A percentile compares a stretch with the other conserved stretches of the same genome.
Evolutionary conservation across 352 stramenopile species (phyloP).

Genomic region (Globisporangium emineosum): DNA sequence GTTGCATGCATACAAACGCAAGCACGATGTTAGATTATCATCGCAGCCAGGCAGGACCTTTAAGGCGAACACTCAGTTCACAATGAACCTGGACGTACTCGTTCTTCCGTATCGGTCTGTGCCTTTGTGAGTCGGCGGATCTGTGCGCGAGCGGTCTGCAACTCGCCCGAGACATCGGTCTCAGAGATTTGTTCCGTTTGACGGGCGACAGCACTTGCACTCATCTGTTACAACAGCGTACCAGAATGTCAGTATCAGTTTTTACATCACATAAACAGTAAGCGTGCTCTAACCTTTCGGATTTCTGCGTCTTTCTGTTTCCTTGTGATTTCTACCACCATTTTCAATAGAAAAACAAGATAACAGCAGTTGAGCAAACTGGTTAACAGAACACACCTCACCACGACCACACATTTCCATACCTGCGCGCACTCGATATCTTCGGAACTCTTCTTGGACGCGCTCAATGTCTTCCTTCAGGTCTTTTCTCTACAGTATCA

Average conservation of each 20-base stretch:
- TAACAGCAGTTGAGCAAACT: background rate
- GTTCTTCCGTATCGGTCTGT: conserved; percentile 70
- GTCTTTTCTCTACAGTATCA: conserved; percentile 58
- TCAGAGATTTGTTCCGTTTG: conserved; percentile 80
- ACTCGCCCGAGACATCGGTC: conserved; percentile 62
- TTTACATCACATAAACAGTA: background rate
- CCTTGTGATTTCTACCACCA: conserved; percentile 67
- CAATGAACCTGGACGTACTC: conserved; percentile 27
- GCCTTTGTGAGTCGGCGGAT: conserved; percentile 74
- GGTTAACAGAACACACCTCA: background rate
- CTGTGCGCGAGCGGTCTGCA: conserved; percentile 71
- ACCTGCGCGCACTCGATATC: conserved; percentile 82
- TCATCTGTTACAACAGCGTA: conserved; percentile 49
- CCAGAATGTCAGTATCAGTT: background rate
- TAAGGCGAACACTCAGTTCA: background rate
- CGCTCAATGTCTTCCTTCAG: conserved; percentile 80
- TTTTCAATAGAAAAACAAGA: background rate
- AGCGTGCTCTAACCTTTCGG: conserved; percentile 53
- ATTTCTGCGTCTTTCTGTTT: conserved; percentile 89
- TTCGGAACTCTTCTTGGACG: conserved; percentile 85
- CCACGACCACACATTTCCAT: background rate
- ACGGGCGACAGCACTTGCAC: conserved; percentile 62
- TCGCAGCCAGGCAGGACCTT: background rate
- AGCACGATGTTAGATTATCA: background rate
- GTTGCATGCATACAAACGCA: background rate